Conservation (phyloP, 2,329 filamentous ascomycete genomes). For the Boeremia lycopersici region DNA sequence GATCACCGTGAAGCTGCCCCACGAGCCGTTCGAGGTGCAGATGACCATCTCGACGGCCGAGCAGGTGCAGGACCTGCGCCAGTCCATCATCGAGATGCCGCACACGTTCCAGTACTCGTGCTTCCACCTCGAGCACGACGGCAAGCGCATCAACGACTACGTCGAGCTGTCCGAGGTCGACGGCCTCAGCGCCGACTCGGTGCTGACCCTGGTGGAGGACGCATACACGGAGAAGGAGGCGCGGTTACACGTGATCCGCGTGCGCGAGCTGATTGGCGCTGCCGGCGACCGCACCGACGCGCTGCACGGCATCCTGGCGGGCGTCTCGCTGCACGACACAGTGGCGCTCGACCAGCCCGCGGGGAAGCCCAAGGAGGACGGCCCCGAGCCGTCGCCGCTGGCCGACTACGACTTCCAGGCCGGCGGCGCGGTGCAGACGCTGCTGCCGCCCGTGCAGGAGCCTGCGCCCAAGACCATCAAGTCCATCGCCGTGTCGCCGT, state of each 20-base stretch:
- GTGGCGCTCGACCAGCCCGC: conserved; percentile 58
- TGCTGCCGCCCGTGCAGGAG: conserved; percentile 70
- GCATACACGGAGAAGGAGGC: conserved; percentile 99
- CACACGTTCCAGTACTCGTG: conserved; percentile 96
- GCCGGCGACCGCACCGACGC: conserved; percentile 86
- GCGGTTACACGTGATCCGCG: conserved; percentile 87
- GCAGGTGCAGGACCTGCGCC: conserved; percentile 95
- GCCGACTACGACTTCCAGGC: conserved; percentile 79
- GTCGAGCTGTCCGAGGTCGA: conserved; percentile 88
- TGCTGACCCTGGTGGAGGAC: conserved; percentile 84
- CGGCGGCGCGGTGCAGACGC: conserved; percentile 68
- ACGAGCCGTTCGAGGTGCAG: conserved; percentile 77
- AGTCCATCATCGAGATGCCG: conserved; percentile 93
- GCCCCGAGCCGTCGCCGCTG: conserved; percentile 51
- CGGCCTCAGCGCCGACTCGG: conserved; percentile 75
- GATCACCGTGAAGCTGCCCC: conserved; percentile 81
- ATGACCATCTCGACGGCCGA: conserved; percentile 92
- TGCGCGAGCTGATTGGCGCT: conserved; percentile 91
- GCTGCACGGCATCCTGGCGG: conserved; percentile 83
- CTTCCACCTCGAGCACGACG: conserved; percentile 94
- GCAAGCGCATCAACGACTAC: conserved; percentile 92
- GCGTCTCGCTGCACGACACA: conserved; percentile 83
- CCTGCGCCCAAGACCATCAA: conserved; percentile 89
- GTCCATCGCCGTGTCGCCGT: conserved; percentile 83
- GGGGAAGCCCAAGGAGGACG: conserved; percentile 32